Percentiles rank a stretch among this genome's conserved stretches.
Evolutionary conservation across 202 grass and related monocot species (phyloP).

Genomic region (Thinopyrum obtusiflorum): DNA sequence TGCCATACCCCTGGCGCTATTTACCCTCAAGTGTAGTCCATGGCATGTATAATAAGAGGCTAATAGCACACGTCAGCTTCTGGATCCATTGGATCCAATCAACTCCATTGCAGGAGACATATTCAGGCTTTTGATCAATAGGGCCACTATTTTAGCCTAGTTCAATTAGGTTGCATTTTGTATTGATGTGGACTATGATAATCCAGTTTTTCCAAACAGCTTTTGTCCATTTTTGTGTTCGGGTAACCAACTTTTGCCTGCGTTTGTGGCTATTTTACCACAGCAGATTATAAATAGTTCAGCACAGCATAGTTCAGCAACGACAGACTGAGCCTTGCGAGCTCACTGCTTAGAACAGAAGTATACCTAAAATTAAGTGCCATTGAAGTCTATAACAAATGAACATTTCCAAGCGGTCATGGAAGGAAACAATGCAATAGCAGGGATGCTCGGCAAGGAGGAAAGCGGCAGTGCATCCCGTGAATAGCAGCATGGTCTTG

Average conservation of each 20-base stretch:
- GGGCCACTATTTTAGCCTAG: not conserved
- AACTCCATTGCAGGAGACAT: not conserved
- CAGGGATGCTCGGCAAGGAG: not conserved
- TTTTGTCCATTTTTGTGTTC: not conserved
- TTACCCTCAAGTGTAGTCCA: not conserved
- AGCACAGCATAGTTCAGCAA: not conserved
- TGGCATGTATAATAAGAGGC: not conserved
- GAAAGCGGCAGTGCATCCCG: not conserved
- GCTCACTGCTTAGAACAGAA: not conserved
- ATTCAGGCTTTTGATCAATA: not conserved
- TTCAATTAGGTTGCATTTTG: not conserved
- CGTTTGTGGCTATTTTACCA: not conserved
- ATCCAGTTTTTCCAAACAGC: not conserved
- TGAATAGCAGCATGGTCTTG: not conserved
- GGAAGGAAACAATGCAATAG: slow-evolving; percentile 1
- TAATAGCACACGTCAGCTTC: not conserved
- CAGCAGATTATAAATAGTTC: not conserved
- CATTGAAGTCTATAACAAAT: not conserved
- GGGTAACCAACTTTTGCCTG: not conserved
- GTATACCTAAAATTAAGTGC: not conserved
- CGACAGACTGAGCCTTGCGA: not conserved
- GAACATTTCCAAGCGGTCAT: not conserved
- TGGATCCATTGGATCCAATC: not conserved
- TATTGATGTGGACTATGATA: not conserved
- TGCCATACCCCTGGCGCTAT: not conserved